Evolutionary conservation across 331 rosid species (phyloP), one percentile per base, ranked within the genome.

Genomic region (Telfairia occidentalis): DNA sequence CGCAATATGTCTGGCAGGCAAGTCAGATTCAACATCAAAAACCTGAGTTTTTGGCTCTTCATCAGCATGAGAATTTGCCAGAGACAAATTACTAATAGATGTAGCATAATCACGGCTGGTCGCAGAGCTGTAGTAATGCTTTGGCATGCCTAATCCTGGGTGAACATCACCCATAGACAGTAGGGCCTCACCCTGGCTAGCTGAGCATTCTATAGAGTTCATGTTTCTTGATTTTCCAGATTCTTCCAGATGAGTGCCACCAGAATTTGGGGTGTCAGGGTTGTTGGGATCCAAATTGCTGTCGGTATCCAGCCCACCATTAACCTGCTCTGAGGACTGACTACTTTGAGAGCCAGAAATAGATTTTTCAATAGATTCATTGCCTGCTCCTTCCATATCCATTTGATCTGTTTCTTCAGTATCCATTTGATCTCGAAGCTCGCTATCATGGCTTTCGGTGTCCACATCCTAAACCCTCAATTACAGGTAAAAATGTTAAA

Each of bases 121-220:
- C 15, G 87, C 77, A 75, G 97, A 78, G 79, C 85, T 92, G 86
- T 85, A 88, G 85, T 83, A 91, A 73, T 96, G 52, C 79, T 88
- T 90, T 38, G 96, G 84, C 82, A 87, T 76, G 78, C 77, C 85
- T 81, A 77, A 84, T 50, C 84, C 79, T 46, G 87, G 90, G 96
- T 96, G 89, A 66, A 78, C 88, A 79, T 80, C 89, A 77, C 79
- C 81, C 21, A 77, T 71, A 65, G 92, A 78, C 46, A 87, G 38
- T 40, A 87, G 79, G 66, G 88, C 84, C 21, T 43, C 80, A 70
- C 84, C 86, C 79, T 78, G 84, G 65, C 80, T 72, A 69, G 77
- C 60, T 19, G 80, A 59, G 84, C 69, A 79, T 65, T 82, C 87
- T 78, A 35, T 76, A 80, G 87, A 16, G 59, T 74, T 82, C 70